These are phyloP conservation scores for Talaromyces amestolkiae DNA, from an alignment of 2,329 filamentous ascomycete species.

Conservation along the genomic window DNA sequence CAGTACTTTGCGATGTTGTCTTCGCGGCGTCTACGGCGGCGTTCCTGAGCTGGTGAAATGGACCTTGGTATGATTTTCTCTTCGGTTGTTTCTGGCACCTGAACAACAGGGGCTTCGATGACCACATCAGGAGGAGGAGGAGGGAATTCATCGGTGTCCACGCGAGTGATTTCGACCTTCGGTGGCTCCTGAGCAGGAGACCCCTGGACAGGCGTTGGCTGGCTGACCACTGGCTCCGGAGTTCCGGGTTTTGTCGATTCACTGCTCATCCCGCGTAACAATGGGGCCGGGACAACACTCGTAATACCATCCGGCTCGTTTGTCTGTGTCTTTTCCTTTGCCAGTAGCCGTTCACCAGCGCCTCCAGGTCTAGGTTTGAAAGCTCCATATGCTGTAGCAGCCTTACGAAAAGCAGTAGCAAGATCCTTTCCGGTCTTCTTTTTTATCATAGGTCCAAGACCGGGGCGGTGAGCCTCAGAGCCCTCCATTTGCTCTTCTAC, in stretches of 20 bases:
- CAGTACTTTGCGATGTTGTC: conserved; percentile 79
- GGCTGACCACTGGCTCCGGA: conserved; percentile 23
- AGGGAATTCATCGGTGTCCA: conserved; percentile 31
- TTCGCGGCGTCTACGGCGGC: conserved; percentile 61
- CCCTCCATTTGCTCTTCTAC: conserved; percentile 10
- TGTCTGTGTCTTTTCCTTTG: conserved; percentile 55
- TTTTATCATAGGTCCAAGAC: conserved; percentile 87
- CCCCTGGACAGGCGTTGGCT: conserved; percentile 13
- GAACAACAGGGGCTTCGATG: conserved; percentile 18
- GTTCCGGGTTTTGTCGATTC: conserved; percentile 36
- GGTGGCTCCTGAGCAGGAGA: conserved; percentile 29
- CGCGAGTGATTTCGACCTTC: conserved; percentile 41
- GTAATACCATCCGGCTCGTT: conserved; percentile 86
- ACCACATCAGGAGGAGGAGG: conserved; percentile 25
- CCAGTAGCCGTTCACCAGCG: conserved; percentile 73
- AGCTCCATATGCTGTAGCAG: conserved; percentile 65
- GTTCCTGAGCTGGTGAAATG: conserved; percentile 45
- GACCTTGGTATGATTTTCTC: conserved; percentile 30
- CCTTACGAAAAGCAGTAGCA: conserved; percentile 74
- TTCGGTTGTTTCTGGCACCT: conserved; percentile 22
- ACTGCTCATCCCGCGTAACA: conserved; percentile 41
- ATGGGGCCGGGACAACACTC: conserved; percentile 77
- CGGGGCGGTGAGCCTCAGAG: conserved; percentile 60
- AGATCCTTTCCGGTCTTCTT: conserved; percentile 70
- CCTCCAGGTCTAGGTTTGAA: conserved; percentile 90